These are phyloP conservation scores for Platismatia glauca DNA, from an alignment of 495 filamentous ascomycete genomes.

Conservation along the genomic window DNA sequence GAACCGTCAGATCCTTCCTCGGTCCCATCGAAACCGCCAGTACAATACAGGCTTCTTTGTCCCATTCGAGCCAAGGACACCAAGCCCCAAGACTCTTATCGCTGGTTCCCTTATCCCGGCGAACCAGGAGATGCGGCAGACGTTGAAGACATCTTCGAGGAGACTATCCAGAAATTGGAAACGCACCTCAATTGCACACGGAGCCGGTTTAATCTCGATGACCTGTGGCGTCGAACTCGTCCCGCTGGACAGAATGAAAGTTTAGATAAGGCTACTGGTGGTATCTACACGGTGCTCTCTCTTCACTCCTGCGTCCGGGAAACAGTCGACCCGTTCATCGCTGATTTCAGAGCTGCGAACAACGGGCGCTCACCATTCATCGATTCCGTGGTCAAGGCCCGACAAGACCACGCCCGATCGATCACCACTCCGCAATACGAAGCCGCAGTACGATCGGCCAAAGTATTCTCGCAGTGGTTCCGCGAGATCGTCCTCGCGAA, in stretches of 20 bases:
- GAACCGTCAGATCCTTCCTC: background rate
- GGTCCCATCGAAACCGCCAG: background rate
- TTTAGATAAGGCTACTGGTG: constrained; percentile 23
- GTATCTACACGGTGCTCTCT: constrained; percentile 28
- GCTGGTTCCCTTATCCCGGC: constrained; percentile 17
- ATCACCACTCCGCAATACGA: constrained; percentile 10
- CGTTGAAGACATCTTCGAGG: constrained; percentile 19
- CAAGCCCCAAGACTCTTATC: constrained; percentile 8
- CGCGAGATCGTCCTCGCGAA: constrained; percentile 15
- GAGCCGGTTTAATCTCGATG: constrained; percentile 18
- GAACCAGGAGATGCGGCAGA: constrained; percentile 6
- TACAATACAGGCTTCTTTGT: constrained; percentile 21
- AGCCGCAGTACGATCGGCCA: constrained; percentile 6
- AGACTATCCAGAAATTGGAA: constrained; percentile 19
- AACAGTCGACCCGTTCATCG: constrained; percentile 30
- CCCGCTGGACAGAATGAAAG: constrained; percentile 15
- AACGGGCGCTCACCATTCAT: constrained; percentile 31
- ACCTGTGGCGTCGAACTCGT: constrained; percentile 20
- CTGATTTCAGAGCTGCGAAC: constrained; percentile 30
- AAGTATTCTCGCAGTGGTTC: constrained; percentile 19
- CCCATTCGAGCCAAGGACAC: constrained; percentile 13
- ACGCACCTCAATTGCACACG: constrained; percentile 19
- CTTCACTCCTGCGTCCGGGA: constrained; percentile 24
- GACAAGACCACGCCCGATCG: constrained; percentile 20
- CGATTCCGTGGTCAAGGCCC: constrained; percentile 24